Evolutionary conservation across 202 grass and related monocot genomes (phyloP).

Genomic region (Hordeum pubiflorum): DNA sequence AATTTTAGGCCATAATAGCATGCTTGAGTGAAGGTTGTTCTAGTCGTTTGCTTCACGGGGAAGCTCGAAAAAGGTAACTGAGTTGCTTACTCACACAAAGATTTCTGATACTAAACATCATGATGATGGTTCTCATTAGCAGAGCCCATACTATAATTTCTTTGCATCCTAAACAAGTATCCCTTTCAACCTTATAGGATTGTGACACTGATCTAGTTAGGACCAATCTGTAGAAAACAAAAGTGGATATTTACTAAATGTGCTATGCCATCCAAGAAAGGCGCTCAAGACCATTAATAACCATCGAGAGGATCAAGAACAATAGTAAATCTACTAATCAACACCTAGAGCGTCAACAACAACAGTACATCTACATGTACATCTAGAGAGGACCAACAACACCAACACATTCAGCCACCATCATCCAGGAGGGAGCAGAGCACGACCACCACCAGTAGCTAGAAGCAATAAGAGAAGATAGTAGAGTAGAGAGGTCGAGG

Average conservation of each 20-base stretch:
- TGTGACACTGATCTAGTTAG: constrained; percentile 21
- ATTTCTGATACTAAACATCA: constrained; percentile 18
- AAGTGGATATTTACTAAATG: constrained; percentile 42
- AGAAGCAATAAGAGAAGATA: too few species aligned
- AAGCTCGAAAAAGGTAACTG: constrained; percentile 30
- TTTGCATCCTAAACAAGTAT: constrained; percentile 14
- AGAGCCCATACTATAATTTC: constrained; percentile 19
- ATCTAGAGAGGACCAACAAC: too few species aligned
- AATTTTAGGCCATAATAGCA: constrained; percentile 59
- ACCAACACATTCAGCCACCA: too few species aligned
- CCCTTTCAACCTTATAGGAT: constrained; percentile 32
- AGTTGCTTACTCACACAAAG: constrained; percentile 12
- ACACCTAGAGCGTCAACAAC: too few species aligned
- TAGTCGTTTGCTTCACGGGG: constrained; percentile 21
- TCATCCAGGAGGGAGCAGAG: too few species aligned
- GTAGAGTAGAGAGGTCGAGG: too few species aligned
- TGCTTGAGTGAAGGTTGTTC: constrained; percentile 48
- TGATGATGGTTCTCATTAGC: not conserved
- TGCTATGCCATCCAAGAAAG: constrained; percentile 37
- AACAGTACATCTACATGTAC: too few species aligned
- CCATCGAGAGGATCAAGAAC: too few species aligned
- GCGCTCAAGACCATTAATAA: too few species aligned
- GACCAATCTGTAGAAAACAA: constrained; percentile 31
- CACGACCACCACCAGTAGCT: too few species aligned
- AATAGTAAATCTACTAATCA: too few species aligned